Percentiles rank a stretch among this genome's conserved stretches.
Evolutionary conservation across 2,329 filamentous ascomycete genomes (phyloP).

Genomic region (Fusarium chuoi): DNA sequence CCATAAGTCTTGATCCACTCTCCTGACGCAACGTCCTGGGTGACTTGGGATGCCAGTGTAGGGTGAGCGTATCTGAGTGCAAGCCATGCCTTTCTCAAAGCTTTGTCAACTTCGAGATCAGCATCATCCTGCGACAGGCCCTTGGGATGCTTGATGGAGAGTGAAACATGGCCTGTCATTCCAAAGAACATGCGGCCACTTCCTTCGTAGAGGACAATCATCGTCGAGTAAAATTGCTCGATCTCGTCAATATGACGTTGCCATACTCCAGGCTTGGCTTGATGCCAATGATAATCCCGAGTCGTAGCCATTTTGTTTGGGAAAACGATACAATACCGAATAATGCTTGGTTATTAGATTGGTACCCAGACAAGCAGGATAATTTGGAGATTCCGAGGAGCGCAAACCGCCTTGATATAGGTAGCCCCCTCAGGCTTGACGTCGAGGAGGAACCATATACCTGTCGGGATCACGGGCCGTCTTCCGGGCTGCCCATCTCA

Average conservation of each 20-base stretch:
- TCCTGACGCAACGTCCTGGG: conserved; percentile 19
- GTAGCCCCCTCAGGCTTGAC: neutral
- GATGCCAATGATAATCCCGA: conserved; percentile 35
- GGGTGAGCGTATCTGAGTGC: conserved; percentile 48
- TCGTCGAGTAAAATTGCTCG: conserved; percentile 53
- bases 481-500: fast-evolving
- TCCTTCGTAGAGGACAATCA: conserved; percentile 49
- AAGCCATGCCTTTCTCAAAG: conserved; percentile 49
- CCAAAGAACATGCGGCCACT: conserved; percentile 54
- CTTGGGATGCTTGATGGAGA: conserved; percentile 23
- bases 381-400: neutral
- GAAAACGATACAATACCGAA: fast-evolving
- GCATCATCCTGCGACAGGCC: neutral
- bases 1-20: conserved; percentile 46
- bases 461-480: neutral
- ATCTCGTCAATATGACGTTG: conserved; percentile 53
- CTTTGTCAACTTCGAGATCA: conserved; percentile 40
- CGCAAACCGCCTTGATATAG: neutral
- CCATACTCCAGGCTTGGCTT: conserved; percentile 45
- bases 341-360: fast-evolving
- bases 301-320: neutral
- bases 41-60: conserved; percentile 46
- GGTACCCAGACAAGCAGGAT: fast-evolving
- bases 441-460: neutral
- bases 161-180: conserved; percentile 53